A percentile compares a stretch with the other conserved stretches of the same genome.
These are phyloP conservation scores for Ascochyta fabae DNA, from an alignment of 2,329 filamentous ascomycete species.

Conservation along the genomic window DNA sequence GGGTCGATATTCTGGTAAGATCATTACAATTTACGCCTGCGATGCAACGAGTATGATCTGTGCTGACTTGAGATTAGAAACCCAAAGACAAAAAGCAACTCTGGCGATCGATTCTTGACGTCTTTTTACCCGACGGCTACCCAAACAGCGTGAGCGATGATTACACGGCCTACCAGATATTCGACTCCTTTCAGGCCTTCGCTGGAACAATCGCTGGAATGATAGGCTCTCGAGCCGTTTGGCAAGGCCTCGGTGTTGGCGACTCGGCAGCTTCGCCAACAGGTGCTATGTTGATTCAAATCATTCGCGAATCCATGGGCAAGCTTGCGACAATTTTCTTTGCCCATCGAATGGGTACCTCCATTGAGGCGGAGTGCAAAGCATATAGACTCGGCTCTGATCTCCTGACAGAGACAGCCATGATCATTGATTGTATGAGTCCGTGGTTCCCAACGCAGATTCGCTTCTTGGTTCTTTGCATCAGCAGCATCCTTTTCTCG, in stretches of 20 bases:
- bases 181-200: not conserved
- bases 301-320: slow-evolving; percentile 5
- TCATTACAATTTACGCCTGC: not conserved
- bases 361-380: not conserved
- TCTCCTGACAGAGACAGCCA: not conserved
- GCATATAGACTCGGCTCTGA: not conserved
- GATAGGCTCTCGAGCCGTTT: not conserved
- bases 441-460: not conserved
- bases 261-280: not conserved
- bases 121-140: not conserved
- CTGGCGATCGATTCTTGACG: not conserved
- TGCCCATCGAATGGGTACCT: not conserved
- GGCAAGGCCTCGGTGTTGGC: slow-evolving; percentile 3
- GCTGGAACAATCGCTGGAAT: not conserved
- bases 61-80: not conserved
- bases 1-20: not conserved
- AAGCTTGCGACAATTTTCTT: not conserved
- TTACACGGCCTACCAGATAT: not conserved
- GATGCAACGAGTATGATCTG: not conserved
- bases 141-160: not conserved
- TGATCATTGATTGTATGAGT: not conserved
- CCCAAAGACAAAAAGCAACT: not conserved
- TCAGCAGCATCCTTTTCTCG: not conserved
- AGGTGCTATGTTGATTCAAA: slow-evolving; percentile 3
- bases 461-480: not conserved